phyloP scores from a whole-genome alignment of 495 filamentous ascomycete species.

The Neurospora tetrasperma region DNA sequence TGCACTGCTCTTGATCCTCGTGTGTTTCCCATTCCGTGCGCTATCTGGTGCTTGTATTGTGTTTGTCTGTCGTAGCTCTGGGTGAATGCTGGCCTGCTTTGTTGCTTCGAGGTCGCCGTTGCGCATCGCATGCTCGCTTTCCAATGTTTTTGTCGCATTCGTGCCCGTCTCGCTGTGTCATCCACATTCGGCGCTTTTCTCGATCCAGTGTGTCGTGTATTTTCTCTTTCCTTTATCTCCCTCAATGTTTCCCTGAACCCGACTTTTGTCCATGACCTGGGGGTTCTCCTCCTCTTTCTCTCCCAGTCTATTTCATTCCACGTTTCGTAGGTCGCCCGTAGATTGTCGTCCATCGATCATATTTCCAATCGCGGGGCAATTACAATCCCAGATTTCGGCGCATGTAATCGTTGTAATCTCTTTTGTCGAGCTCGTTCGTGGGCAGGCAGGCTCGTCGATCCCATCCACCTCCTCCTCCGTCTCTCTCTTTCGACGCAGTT shows the following conservation, averaged over 20 bases:
- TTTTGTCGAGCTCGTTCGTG: neutral
- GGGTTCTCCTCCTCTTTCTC: neutral
- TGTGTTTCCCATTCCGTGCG: neutral
- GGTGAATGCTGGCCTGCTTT: neutral
- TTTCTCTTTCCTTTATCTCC: neutral
- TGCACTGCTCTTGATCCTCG: neutral
- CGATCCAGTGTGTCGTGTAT: neutral
- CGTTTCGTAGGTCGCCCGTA: neutral
- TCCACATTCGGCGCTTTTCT: neutral
- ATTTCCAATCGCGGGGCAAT: neutral
- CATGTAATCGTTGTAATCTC: neutral
- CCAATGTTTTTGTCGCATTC: neutral
- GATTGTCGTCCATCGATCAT: neutral
- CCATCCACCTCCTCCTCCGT: neutral
- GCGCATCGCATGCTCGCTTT: neutral
- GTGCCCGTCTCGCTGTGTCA: neutral
- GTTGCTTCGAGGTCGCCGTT: neutral
- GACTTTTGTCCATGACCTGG: neutral
- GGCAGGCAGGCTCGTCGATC: neutral
- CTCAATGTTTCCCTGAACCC: neutral
- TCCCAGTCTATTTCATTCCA: neutral
- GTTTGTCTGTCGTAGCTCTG: neutral
- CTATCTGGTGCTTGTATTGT: neutral
- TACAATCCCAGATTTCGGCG: neutral
- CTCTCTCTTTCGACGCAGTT: neutral